Evolutionary conservation across 2,329 filamentous ascomycete species (phyloP).

Genomic region (Beauveria scarabaeidicola): DNA sequence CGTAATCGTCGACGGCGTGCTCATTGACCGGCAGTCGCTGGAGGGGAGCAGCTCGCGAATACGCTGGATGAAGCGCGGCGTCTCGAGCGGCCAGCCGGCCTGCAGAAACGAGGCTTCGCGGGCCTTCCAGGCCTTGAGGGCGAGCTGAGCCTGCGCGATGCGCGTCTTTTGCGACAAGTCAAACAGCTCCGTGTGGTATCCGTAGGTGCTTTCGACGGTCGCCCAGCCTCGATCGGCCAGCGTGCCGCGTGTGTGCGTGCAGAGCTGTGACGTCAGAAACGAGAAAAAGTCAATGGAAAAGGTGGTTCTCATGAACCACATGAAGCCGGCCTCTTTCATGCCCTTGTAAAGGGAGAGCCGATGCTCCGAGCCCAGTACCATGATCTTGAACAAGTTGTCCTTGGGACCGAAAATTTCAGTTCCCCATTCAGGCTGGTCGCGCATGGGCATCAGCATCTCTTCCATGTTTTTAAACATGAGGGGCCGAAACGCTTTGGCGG

Average conservation of each 20-base stretch:
- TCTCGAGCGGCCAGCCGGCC: slow-evolving; percentile 29
- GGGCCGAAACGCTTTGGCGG: slow-evolving; percentile 38
- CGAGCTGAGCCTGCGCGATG: slow-evolving; percentile 35
- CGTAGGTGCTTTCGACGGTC: slow-evolving; percentile 37
- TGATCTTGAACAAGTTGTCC: slow-evolving; percentile 48
- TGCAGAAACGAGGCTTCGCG: slow-evolving; percentile 35
- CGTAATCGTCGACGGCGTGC: not conserved
- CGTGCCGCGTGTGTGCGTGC: slow-evolving; percentile 36
- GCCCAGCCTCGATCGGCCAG: slow-evolving; percentile 48
- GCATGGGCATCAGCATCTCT: slow-evolving; percentile 38
- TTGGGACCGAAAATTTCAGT: slow-evolving; percentile 39
- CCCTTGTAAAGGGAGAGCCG: slow-evolving; percentile 35
- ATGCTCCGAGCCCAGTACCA: slow-evolving; percentile 40
- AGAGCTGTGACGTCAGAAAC: slow-evolving; percentile 47
- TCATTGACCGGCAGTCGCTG: slow-evolving; percentile 5
- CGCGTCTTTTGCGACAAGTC: slow-evolving; percentile 39
- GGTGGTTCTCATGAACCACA: slow-evolving; percentile 46
- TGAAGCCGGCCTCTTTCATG: slow-evolving; percentile 37
- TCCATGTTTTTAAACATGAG: slow-evolving; percentile 42
- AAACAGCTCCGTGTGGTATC: slow-evolving; percentile 41
- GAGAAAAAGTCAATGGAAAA: slow-evolving; percentile 50
- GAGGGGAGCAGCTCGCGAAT: slow-evolving; percentile 34
- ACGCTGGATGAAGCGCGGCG: slow-evolving; percentile 37
- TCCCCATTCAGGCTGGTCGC: slow-evolving; percentile 39
- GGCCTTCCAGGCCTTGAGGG: slow-evolving; percentile 44